A percentile compares a stretch with the other conserved stretches of the same genome.
Conservation (phyloP, 2,329 filamentous ascomycete species). For the Sclerotiophoma versabilis region DNA sequence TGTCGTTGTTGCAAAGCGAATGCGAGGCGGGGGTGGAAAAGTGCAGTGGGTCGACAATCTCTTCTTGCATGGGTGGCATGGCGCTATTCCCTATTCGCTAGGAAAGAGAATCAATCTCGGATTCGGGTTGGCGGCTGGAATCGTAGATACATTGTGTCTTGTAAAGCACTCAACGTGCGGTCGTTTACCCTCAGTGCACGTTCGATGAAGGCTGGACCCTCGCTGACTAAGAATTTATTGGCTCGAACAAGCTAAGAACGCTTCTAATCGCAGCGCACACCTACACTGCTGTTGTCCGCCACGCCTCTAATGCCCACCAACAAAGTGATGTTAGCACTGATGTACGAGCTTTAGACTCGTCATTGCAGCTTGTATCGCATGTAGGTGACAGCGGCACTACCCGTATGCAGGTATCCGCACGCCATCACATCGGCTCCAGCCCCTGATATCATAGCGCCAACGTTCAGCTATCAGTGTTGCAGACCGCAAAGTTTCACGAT, state of each 20-base stretch:
- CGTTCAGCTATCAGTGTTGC: neutral
- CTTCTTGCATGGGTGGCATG: slow-evolving; percentile 22
- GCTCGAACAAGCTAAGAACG: neutral
- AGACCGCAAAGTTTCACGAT: too few relatives aligned
- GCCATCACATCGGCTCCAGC: neutral
- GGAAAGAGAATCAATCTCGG: slow-evolving; percentile 16
- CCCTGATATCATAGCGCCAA: neutral
- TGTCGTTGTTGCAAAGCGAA: slow-evolving; percentile 27
- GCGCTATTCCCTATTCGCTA: slow-evolving; percentile 29
- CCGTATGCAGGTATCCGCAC: neutral
- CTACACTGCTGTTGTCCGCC: neutral
- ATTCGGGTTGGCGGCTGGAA: slow-evolving; percentile 18
- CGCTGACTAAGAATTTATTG: neutral
- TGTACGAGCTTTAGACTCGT: neutral
- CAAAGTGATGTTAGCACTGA: neutral
- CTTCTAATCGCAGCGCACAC: neutral
- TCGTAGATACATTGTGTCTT: neutral
- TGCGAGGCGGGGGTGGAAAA: slow-evolving; percentile 28
- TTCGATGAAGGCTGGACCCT: neutral
- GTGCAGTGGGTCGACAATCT: slow-evolving; percentile 18
- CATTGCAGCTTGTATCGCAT: neutral
- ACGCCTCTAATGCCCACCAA: neutral
- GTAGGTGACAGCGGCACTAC: neutral
- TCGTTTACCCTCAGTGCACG: neutral
- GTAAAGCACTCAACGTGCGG: neutral